These are phyloP conservation scores for Capsicum rhomboideum DNA, from an alignment of 257 asterid species.

Conservation along the genomic window DNA sequence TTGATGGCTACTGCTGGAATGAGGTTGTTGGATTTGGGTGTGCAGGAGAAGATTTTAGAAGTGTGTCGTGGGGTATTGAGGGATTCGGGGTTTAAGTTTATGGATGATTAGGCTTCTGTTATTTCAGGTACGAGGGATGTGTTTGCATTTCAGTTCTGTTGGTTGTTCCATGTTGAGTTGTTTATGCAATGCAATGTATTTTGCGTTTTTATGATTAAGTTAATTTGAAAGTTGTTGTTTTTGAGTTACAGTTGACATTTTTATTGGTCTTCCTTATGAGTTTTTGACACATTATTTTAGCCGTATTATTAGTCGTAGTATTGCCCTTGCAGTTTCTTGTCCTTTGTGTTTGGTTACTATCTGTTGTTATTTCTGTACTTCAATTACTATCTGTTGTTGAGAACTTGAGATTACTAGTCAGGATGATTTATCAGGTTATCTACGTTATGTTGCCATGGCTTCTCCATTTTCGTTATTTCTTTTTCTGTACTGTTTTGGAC, in stretches of 20 bases:
- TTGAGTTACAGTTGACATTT: not conserved
- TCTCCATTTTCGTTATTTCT: no score
- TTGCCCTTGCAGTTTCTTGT: no score
- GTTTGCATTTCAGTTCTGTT: not conserved
- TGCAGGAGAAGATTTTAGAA: conserved; percentile 64
- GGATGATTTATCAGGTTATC: no score
- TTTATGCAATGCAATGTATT: not conserved
- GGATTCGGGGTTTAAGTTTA: conserved; percentile 65
- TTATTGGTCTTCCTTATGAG: not conserved
- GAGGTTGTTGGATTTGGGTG: conserved; percentile 63
- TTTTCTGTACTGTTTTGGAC: no score
- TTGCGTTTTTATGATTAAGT: not conserved
- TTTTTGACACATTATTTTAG: not conserved
- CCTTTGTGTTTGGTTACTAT: no score
- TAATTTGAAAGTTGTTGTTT: not conserved
- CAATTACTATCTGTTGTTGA: no score
- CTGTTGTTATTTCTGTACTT: no score
- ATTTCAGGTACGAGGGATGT: conserved; percentile 53
- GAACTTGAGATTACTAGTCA: no score
- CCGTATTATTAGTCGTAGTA: no score
- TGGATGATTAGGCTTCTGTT: conserved; percentile 78
- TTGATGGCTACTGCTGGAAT: conserved; percentile 96
- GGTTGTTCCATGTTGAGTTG: not conserved
- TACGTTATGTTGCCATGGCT: no score
- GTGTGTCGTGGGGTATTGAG: conserved; percentile 57